Conservation (phyloP, 139 green algal species). For the Coelastrella sp. region DNA sequence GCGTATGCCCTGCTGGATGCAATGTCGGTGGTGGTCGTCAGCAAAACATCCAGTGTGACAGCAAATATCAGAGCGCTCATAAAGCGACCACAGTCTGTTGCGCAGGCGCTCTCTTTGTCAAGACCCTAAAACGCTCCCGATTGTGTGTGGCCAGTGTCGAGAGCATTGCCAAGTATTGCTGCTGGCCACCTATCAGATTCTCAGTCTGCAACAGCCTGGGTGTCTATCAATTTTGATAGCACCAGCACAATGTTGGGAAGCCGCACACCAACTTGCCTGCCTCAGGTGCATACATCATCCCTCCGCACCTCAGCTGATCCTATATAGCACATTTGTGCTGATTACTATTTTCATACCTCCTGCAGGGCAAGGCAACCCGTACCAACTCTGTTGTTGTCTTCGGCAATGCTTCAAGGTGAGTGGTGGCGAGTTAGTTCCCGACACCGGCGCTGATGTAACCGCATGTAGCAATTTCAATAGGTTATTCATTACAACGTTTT, state of each 20-base stretch:
- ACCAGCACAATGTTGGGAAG: slow-evolving; percentile 40
- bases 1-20: no score
- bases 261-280: slow-evolving; percentile 19
- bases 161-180: neutral
- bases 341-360: neutral
- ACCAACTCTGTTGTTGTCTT: neutral
- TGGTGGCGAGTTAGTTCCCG: neutral
- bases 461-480: no score
- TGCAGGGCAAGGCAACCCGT: slow-evolving; percentile 36
- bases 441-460: no score
- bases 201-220: neutral
- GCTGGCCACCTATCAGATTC: neutral
- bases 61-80: no score
- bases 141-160: neutral
- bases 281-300: neutral
- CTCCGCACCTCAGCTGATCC: neutral
- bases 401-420: slow-evolving; percentile 24
- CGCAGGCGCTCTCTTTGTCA: no score
- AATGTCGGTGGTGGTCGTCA: no score
- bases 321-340: slow-evolving; percentile 18
- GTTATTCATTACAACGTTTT: no score
- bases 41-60: no score
- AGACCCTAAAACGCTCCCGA: neutral
- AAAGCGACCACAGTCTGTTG: no score
- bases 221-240: slow-evolving; percentile 13